phyloP scores from a whole-genome alignment of 108 stramenopile species.

The Aurantiochytrium sp. region DNA sequence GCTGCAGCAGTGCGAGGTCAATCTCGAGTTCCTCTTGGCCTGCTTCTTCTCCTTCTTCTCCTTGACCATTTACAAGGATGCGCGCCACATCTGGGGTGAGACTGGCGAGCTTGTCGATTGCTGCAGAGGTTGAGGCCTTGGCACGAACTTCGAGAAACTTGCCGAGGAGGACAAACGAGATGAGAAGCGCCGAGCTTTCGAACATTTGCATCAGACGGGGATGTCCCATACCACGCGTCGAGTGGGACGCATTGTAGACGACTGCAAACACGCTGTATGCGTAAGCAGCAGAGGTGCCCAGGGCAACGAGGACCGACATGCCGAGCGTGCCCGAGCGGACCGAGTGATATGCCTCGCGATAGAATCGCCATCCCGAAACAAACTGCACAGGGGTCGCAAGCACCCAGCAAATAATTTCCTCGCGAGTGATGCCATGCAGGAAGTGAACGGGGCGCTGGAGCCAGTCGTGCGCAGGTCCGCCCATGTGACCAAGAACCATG shows the following conservation, averaged over 20 bases:
- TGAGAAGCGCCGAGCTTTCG: slow-evolving; percentile 86
- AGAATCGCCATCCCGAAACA: slow-evolving; percentile 69
- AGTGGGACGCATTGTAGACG: neutral
- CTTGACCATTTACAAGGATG: neutral
- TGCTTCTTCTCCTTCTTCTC: neutral
- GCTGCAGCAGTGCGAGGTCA: neutral
- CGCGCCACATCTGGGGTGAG: slow-evolving; percentile 60
- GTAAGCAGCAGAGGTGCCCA: slow-evolving; percentile 84
- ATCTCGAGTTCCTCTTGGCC: neutral
- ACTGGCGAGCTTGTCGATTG: slow-evolving; percentile 72
- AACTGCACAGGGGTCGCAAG: slow-evolving; percentile 79
- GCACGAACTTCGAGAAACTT: slow-evolving; percentile 79
- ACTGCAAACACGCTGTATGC: neutral
- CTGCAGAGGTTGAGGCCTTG: slow-evolving; percentile 72
- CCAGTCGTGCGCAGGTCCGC: neutral
- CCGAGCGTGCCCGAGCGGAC: slow-evolving; percentile 49
- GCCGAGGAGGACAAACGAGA: slow-evolving; percentile 87
- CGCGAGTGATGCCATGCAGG: slow-evolving; percentile 25
- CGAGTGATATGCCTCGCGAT: slow-evolving; percentile 63
- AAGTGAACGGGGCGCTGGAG: neutral
- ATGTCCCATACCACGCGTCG: neutral
- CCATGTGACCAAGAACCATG: neutral
- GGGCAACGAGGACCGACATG: slow-evolving; percentile 87
- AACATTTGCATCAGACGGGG: slow-evolving; percentile 50
- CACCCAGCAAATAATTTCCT: slow-evolving; percentile 48